Base-by-base conservation (phyloP, 2,329 filamentous ascomycete species). In the Aspergillus clavatus region DNA sequence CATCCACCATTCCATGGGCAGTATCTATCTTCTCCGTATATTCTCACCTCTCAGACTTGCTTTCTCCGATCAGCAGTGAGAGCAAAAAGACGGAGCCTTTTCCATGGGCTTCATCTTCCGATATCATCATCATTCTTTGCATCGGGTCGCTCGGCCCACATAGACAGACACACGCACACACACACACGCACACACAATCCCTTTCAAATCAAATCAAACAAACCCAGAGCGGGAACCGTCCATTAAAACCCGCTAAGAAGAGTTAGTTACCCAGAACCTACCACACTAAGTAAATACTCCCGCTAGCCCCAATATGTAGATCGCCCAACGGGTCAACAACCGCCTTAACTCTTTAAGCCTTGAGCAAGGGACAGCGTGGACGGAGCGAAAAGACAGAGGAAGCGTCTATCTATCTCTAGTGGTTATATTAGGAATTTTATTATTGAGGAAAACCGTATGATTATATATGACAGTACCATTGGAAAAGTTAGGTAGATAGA, bases 121-220 rank as follows among this genome's bases (percentile, higher is more conserved):
- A 40, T 53, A 49, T 46, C 50, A 51, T 44, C 47, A 43, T 40
- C 44, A 46, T 51, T 51, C 50, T 51, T 49, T 29, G 36, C 40
- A 51, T 43, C 48, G 48, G 54, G 48, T 54, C 43, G 49, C 46
- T 48, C 52, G 48, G 48, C 48, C 53, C 50, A 53, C 44, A 50
- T 43, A 52, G 45, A 48, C 40, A 19, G 16, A n/a, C n/a, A n/a
- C n/a, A n/a, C n/a, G n/a, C n/a, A n/a, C n/a, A 21, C 18, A 40
- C 29, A 21, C 36, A 16, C 37, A 8, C 37, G 24, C 36, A 3
- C 19, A 14, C 36, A 22, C 36, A 22, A 23, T 16, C 36, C 36
- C 21, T 24, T 38, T 12, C 8, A 23, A 7, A 6, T 12, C 40
- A 45, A 51, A 45, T 50, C 42, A 44, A 44, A 50, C 45, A 45